Conservation (phyloP, 2,329 filamentous ascomycete species). For the Fusarium sublunatum region DNA sequence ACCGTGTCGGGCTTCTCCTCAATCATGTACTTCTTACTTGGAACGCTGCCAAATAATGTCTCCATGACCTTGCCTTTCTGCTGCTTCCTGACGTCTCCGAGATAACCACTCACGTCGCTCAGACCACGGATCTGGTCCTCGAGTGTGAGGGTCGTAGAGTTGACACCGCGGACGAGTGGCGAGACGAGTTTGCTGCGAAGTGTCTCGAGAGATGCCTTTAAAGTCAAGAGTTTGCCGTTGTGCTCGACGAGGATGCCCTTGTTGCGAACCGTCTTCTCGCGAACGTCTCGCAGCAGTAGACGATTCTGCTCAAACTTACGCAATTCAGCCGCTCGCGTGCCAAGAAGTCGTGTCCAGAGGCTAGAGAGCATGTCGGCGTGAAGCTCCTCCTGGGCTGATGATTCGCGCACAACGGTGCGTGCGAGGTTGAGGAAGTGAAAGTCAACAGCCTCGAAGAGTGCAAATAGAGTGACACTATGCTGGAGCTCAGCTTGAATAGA, state of each 20-base stretch:
- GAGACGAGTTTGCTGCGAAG: conserved; percentile 84
- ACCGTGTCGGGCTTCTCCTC: conserved; percentile 44
- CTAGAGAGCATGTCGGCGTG: conserved; percentile 85
- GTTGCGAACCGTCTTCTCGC: conserved; percentile 85
- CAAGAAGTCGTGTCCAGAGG: conserved; percentile 88
- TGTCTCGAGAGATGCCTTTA: conserved; percentile 89
- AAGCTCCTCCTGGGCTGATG: conserved; percentile 80
- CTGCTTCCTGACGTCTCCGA: conserved; percentile 78
- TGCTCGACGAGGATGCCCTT: conserved; percentile 89
- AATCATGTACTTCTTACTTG: conserved; percentile 50
- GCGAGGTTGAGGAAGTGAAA: conserved; percentile 89
- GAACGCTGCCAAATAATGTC: conserved; percentile 72
- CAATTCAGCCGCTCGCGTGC: conserved; percentile 77
- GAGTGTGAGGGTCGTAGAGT: conserved; percentile 76
- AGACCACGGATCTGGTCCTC: conserved; percentile 89
- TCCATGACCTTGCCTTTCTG: conserved; percentile 89
- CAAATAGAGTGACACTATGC: conserved; percentile 82
- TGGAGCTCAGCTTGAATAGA: conserved; percentile 86
- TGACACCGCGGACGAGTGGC: conserved; percentile 79
- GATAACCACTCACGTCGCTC: conserved; percentile 80
- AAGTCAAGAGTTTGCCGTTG: conserved; percentile 82
- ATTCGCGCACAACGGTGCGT: conserved; percentile 85
- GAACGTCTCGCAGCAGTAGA: conserved; percentile 79
- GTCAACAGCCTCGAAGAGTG: conserved; percentile 92
- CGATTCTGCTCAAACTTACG: conserved; percentile 94